phyloP scores from a whole-genome alignment of 768 basidiomycete genomes.

The Lactarius hengduanensis region DNA sequence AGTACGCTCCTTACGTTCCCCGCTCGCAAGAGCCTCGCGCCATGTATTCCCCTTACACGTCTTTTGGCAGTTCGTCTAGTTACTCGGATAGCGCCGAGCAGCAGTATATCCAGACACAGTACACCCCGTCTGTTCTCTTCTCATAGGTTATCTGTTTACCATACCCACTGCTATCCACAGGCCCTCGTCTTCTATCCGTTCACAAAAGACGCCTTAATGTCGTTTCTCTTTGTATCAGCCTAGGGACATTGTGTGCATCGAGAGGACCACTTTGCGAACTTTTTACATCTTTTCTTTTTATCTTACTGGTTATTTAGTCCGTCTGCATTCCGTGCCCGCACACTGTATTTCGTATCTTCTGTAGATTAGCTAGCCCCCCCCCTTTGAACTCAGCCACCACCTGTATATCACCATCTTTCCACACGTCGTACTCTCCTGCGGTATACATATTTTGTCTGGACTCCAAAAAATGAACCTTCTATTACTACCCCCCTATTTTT shows the following conservation, averaged over 20 bases:
- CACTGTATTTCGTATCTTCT: conserved; percentile 24
- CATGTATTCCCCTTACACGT: conserved; percentile 19
- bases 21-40: conserved; percentile 12
- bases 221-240: conserved; percentile 19
- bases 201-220: conserved; percentile 18
- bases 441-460: conserved; percentile 6
- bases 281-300: conserved; percentile 10
- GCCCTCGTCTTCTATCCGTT: conserved; percentile 4
- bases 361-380: conserved; percentile 21
- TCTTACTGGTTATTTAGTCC: conserved; percentile 24
- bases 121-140: conserved; percentile 28
- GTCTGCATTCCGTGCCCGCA: not conserved
- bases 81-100: conserved; percentile 13
- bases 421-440: conserved; percentile 12
- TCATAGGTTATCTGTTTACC: conserved; percentile 13
- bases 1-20: conserved; percentile 18
- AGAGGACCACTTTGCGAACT: conserved; percentile 19
- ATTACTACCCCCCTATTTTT: not conserved
- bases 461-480: not conserved
- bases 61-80: conserved; percentile 13
- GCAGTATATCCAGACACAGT: conserved; percentile 25
- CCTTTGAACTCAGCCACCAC: conserved; percentile 2
- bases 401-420: conserved; percentile 26
- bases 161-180: conserved; percentile 21
- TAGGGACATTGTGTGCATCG: conserved; percentile 22